A percentile compares a stretch with the other conserved stretches of the same genome.
phyloP scores from a whole-genome alignment of 305 asterid species.

The Striga hermonthica region DNA sequence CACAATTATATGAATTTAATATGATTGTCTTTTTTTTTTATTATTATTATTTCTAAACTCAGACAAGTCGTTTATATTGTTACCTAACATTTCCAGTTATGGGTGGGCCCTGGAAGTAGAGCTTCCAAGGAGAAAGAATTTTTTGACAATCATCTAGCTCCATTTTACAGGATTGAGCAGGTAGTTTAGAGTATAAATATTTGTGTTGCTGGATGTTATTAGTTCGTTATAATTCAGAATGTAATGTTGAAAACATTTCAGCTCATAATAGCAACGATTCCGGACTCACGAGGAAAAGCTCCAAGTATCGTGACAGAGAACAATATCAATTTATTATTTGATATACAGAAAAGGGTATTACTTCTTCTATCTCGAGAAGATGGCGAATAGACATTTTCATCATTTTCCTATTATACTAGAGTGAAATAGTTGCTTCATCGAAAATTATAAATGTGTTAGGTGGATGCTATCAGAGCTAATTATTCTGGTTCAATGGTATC shows the following conservation, averaged over 20 bases:
- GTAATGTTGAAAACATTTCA: constrained; percentile 40
- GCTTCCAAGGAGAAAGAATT: constrained; percentile 94
- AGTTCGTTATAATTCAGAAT: constrained; percentile 15
- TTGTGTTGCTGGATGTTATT: constrained; percentile 10
- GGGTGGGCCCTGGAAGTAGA: constrained; percentile 99
- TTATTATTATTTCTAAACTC: too few species aligned
- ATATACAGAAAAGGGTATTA: constrained; percentile 82
- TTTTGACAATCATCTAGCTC: constrained; percentile 91
- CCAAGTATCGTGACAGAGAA: constrained; percentile 83
- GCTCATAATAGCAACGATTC: constrained; percentile 87
- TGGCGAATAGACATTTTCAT: constrained; percentile 9
- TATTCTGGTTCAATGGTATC: constrained; percentile 80
- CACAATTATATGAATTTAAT: neutral
- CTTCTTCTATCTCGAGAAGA: neutral
- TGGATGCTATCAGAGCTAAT: constrained; percentile 88
- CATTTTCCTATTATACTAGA: neutral
- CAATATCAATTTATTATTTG: constrained; percentile 83
- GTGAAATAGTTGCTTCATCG: constrained; percentile 19
- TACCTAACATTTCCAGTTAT: constrained; percentile 65
- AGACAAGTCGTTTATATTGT: constrained; percentile 6
- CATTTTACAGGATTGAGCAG: constrained; percentile 99
- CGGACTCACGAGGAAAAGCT: constrained; percentile 62
- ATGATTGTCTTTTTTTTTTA: too few species aligned
- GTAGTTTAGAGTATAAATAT: constrained; percentile 36
- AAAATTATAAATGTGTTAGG: constrained; percentile 48